These are phyloP conservation scores for Panellus pusillus DNA, from an alignment of 768 basidiomycete genomes.

Conservation along the genomic window DNA sequence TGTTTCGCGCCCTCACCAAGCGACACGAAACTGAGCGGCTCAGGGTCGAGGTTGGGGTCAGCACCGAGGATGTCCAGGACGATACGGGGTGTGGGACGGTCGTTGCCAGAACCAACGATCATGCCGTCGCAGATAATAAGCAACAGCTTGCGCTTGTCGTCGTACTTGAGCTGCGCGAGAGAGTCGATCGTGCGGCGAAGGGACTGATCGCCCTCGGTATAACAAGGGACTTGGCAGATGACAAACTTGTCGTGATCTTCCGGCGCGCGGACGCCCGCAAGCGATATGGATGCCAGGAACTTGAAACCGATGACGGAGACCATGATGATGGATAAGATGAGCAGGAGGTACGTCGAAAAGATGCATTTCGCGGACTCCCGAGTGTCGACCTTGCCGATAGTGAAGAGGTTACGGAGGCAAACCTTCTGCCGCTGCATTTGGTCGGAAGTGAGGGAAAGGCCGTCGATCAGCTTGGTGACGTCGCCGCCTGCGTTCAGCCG, in stretches of 20 bases:
- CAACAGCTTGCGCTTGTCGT: slow-evolving; percentile 95
- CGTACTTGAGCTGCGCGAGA: slow-evolving; percentile 90
- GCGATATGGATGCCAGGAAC: slow-evolving; percentile 88
- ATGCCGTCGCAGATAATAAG: slow-evolving; percentile 96
- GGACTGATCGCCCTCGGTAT: slow-evolving; percentile 92
- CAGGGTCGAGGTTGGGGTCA: slow-evolving; percentile 90
- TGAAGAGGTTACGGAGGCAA: slow-evolving; percentile 92
- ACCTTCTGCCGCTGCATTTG: slow-evolving; percentile 70
- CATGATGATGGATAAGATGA: slow-evolving; percentile 89
- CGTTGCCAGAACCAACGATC: slow-evolving; percentile 96
- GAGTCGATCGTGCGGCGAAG: slow-evolving; percentile 92
- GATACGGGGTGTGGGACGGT: slow-evolving; percentile 93
- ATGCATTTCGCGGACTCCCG: slow-evolving; percentile 89
- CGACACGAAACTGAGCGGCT: slow-evolving; percentile 91
- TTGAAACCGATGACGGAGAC: slow-evolving; percentile 95
- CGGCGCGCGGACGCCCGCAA: slow-evolving; percentile 75
- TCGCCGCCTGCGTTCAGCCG: slow-evolving; percentile 72
- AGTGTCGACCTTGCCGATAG: slow-evolving; percentile 88
- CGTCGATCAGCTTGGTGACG: slow-evolving; percentile 73
- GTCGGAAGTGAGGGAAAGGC: slow-evolving; percentile 46
- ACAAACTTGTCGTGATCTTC: slow-evolving; percentile 98
- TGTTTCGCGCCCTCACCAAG: slow-evolving; percentile 94
- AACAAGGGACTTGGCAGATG: slow-evolving; percentile 96
- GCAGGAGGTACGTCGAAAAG: slow-evolving; percentile 89
- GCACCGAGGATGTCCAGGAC: slow-evolving; percentile 96